Evolutionary conservation across 805 yeast genomes (phyloP), one percentile per base, ranked within the genome.

Genomic region (Wickerhamomyces hampshirensis): DNA sequence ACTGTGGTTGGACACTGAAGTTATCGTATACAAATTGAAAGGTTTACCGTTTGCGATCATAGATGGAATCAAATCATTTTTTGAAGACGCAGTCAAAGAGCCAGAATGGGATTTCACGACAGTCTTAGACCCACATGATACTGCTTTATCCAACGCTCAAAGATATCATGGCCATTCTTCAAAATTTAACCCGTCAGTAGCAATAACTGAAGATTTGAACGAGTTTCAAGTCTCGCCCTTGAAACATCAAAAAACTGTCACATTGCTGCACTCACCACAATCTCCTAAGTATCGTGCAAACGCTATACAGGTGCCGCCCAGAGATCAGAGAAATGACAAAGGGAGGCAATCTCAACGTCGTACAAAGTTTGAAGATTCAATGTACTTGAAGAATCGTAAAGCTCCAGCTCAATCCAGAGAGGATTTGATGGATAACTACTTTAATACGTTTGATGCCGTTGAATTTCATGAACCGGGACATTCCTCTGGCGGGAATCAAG

Each of bases 361-460:
- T n/a, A n/a, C n/a, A n/a, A 23, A 23, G 5, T 23, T 16, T 15
- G 32, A 34, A 9, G 29, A 33, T 23, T 33, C 38, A n/a, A 33
- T 38, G 32, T 26, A 26, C 17, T 16, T 30, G 30, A 30, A 28
- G 19, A 27, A 21, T n/a, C 19, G 28, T 12, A 31, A 18, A 13
- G 10, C 11, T 7, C 23, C 28, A 6, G 14, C 27, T 1, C 30
- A 31, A 12, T 23, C 42, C 2, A 35, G 29, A 10, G 44, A 41
- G 9, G 39, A 37, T 7, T 35, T 41, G 15, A 35, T 35, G 11
- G 38, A 34, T 11, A 33, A 31, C 7, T 41, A 37, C 14, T 41
- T 41, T 35, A 33, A 30, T 7, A 41, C 38, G 21, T 46, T 38
- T 32, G 35, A 41, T 23, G 44, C 44, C 14, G 28, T 40, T 14